phyloP scores from a whole-genome alignment of 116 monocot species.

The Phalaenopsis hybrid region DNA sequence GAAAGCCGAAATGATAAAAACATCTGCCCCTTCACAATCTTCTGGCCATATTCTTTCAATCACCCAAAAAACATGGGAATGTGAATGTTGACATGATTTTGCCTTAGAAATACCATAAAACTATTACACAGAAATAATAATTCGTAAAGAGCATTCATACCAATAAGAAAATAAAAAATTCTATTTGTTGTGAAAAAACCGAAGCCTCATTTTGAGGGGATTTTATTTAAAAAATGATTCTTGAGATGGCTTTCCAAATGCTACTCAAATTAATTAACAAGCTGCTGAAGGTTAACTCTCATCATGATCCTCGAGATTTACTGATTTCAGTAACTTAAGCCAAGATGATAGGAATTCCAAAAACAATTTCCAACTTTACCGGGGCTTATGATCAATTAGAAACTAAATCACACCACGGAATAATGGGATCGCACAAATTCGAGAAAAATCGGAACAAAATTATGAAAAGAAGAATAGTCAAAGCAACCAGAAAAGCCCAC shows the following conservation, averaged over 20 bases:
- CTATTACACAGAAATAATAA: neutral
- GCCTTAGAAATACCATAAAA: neutral
- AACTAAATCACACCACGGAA: too few species aligned
- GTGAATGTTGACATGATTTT: neutral
- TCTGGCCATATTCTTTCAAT: too few species aligned
- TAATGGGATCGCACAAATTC: too few species aligned
- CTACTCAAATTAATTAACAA: conserved; percentile 2
- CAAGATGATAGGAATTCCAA: conserved; percentile 41
- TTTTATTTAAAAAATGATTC: conserved; percentile 21
- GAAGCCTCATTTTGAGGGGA: neutral
- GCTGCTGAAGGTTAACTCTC: conserved; percentile 47
- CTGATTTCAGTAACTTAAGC: conserved; percentile 53
- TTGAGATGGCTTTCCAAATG: neutral
- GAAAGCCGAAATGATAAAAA: too few species aligned
- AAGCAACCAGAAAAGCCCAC: too few species aligned
- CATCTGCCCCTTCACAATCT: too few species aligned
- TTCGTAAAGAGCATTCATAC: neutral
- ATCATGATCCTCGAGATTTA: conserved; percentile 56
- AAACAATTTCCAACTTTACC: too few species aligned
- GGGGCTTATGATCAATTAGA: too few species aligned
- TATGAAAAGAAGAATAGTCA: too few species aligned
- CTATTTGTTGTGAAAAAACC: neutral
- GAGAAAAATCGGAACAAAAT: too few species aligned
- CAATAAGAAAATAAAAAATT: neutral
- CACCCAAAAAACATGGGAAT: too few species aligned